Evolutionary conservation across 2,329 filamentous ascomycete genomes (phyloP).

Genomic region (Aureobasidium sp.): DNA sequence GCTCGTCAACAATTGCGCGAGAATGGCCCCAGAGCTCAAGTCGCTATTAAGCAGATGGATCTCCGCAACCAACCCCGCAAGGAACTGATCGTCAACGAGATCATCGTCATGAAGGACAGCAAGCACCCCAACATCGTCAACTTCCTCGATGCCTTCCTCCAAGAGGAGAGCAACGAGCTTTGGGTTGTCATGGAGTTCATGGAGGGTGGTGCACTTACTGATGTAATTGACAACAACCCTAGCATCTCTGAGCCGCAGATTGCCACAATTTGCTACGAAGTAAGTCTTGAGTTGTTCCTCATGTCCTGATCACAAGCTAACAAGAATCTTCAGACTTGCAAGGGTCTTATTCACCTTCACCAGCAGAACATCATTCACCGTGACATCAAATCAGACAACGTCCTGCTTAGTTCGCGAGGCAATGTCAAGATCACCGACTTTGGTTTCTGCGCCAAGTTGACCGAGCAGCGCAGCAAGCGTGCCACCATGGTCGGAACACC

Average conservation of each 20-base stretch:
- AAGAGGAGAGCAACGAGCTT: conserved; percentile 89
- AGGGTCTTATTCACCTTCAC: conserved; percentile 88
- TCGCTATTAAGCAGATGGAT: conserved; percentile 99
- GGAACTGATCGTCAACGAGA: conserved; percentile 98
- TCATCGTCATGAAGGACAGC: conserved; percentile 99
- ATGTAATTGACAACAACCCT: conserved; percentile 97
- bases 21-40: conserved; percentile 76
- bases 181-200: conserved; percentile 99
- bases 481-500: conserved; percentile 98
- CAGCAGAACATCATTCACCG: conserved; percentile 95
- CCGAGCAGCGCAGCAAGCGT: conserved; percentile 92
- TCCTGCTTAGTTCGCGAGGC: conserved; percentile 84
- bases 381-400: conserved; percentile 99
- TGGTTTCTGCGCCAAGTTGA: conserved; percentile 97
- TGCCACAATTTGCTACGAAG: conserved; percentile 92
- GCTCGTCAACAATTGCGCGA: conserved; percentile 72
- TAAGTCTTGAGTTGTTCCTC: conserved; percentile 39
- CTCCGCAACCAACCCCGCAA: conserved; percentile 93
- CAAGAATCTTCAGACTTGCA: conserved; percentile 65
- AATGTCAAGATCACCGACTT: conserved; percentile 98
- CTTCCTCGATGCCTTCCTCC: conserved; percentile 92
- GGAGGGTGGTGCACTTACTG: conserved; percentile 94
- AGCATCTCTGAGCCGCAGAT: conserved; percentile 95
- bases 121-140: conserved; percentile 98
- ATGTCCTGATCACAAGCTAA: conserved; percentile 23